Evolutionary conservation across 148 eudicot genomes (phyloP).

Genomic region (Chenopodium suecicum): DNA sequence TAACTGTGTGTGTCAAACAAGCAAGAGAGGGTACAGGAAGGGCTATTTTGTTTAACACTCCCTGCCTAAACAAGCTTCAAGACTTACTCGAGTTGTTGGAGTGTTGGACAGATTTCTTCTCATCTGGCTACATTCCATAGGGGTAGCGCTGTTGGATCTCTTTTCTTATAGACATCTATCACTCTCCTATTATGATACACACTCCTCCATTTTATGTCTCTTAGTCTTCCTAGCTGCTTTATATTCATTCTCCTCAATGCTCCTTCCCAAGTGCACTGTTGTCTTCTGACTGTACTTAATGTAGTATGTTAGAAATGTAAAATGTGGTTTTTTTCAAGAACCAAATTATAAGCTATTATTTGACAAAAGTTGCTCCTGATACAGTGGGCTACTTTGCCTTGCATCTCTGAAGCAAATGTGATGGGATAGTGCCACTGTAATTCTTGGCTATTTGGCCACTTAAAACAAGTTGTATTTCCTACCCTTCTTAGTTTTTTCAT

Average conservation of each 20-base stretch:
- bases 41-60: not conserved
- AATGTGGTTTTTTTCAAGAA: too few relatives aligned
- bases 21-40: not conserved
- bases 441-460: not conserved
- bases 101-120: not conserved
- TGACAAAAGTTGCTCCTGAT: not conserved
- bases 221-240: not conserved
- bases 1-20: not conserved
- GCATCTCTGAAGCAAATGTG: not conserved
- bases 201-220: not conserved
- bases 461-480: not conserved
- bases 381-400: not conserved
- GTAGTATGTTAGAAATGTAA: not conserved
- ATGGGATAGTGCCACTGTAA: not conserved
- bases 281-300: not conserved
- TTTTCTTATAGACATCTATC: not conserved
- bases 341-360: not conserved
- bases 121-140: not conserved
- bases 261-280: not conserved
- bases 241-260: not conserved
- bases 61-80: not conserved
- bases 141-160: not conserved
- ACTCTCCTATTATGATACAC: not conserved
- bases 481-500: not conserved
- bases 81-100: too few relatives aligned